Evolutionary conservation across 345 rosid species (phyloP), one percentile per base, ranked within the genome.

Genomic region (Citrus inodora): DNA sequence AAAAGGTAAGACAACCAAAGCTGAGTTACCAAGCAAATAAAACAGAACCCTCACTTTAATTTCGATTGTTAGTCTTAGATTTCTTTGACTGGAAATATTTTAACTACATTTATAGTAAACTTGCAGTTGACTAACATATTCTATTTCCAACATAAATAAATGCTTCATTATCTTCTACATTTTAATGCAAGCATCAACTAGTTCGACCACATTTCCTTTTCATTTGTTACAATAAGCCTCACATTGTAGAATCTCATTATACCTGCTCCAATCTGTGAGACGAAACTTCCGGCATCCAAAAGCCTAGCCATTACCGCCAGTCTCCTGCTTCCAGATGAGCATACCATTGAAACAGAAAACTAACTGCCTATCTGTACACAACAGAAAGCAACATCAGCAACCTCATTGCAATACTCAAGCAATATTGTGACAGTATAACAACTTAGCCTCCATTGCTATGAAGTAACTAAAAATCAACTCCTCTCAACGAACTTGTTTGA

Each of bases 301-400:
- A 87, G 83, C 83, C 89, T 78, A 62, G 90, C 91, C 90, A 89
- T 86, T 71, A 89, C 92, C 0, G 89, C 89, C 93, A 91, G 88
- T 72, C 87, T 86, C 71, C 92, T 84, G 69, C 82, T 80, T 81
- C 87, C 89, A 25, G 89, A n/a, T 21, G 87, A 84, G 82, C 92
- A 88, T 55, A 91, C 92, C 94, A 91, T 89, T 79, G 82, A 62
- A 67, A 79, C 82, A 70, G 61, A 75, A 46, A 67, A 25, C 27
- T 70, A 67, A 37, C 55, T 11, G 56, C 74, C 56, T 74, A 81
- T 68, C 77, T 87, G 73, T 79, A 78, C 71, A 70, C 79, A 71
- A 4, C 74, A 79, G 73, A 19, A 33, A 68, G 27, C 37, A 62
- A 61, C 9, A 59, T 72, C 79, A 76, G 51, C 59, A 10, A 78